Base-by-base conservation (phyloP, 2,329 filamentous ascomycete species). In the Parascedosporium putredinis region DNA sequence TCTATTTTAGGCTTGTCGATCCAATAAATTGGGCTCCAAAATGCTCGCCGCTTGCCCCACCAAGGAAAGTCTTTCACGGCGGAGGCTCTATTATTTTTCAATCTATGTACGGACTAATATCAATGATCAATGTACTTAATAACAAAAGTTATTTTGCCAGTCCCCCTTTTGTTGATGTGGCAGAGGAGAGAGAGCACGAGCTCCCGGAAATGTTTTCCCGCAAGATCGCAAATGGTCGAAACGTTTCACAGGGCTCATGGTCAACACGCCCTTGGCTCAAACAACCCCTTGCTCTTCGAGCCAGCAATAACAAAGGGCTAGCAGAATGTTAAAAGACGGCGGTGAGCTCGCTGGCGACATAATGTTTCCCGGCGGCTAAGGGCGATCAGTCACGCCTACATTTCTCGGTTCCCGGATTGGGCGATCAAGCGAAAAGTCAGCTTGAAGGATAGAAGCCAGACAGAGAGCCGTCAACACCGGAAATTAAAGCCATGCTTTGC, bases 341-440 rank as follows among this genome's bases (percentile, higher is more conserved):
- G 20, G 20, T 42, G 38, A 24, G 38, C 38, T 42, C 18, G 14
- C 24, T 33, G 10, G 31, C 24, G n/a, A 14, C n/a, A 31, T 14
- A 45, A 48, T 22, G 20, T 29, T 48, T 40, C 46, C 16, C 9
- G 33, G 22, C 22, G 46, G 38, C 38, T 29, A 40, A 48, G 33
- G 33, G 12, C 16, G 46, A 48, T 40, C 46, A 27, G 33, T 42
- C 46, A 23, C 38, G 46, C 33, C 31, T 48, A 48, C 9, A 24
- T 49, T 49, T 49, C 34, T 20, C 34, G 46, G 46, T 40, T 45
- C 42, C 20, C 34, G 23, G 36, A 29, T 16, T n/a, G 5, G 47
- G 25, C 36, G 46, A 49, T 49, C 47, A 49, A 29, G 46, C 46
- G 34, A 49, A 34, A 24, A 34, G 31, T 43, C 47, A 25, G 5